Base-by-base conservation (phyloP, 148 eudicot genomes). In the Chenopodium quinoa region DNA sequence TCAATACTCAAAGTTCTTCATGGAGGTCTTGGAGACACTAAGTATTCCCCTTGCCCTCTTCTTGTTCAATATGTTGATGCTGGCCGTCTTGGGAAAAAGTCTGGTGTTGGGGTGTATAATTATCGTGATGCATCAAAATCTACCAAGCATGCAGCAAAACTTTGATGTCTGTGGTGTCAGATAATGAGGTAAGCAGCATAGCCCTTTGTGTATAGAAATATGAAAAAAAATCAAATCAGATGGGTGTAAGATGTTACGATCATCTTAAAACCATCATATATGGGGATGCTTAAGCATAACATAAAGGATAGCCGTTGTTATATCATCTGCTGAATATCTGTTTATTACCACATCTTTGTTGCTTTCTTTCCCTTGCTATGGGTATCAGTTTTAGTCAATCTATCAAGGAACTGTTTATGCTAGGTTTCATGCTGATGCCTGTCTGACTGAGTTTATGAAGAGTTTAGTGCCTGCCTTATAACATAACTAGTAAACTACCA, bases 11-110 rank as follows among this genome's bases (percentile, higher is more conserved):
- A 82, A 82, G 92, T 94, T 73, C 95, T 94, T 81, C 98, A 93
- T 78, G 81, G 85, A n/a, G 98, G 98, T 71, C 90, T 94, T 14
- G 98, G 94, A 47, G 98, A 93, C 68, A 79, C 46, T 68, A 93
- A 93, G 82, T 94, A 94, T 75, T 88, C 87, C 20, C 97, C 98
- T 0, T 94, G 98, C 83, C 98, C 98, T 71, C 94, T 94, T 71
- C 97, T 94, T 37, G 93, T 89, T 82, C 98, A 90, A 87, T 93
- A 87, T 79, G 98, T 94, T 77, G 98, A 94, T 83, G 94, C 98
- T 23, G 97, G 97, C 80, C 93, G 94, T 44, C 88, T 91, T 73
- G 98, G 98, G 52, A 88, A 82, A 82, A 94, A 94, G 82, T 82
- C 89, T 37, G 98, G 97, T 46, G 70, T 90, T 48, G 98, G 98